These are phyloP conservation scores for Pharnaceum exiguum DNA, from an alignment of 148 eudicot species.

Conservation along the genomic window DNA sequence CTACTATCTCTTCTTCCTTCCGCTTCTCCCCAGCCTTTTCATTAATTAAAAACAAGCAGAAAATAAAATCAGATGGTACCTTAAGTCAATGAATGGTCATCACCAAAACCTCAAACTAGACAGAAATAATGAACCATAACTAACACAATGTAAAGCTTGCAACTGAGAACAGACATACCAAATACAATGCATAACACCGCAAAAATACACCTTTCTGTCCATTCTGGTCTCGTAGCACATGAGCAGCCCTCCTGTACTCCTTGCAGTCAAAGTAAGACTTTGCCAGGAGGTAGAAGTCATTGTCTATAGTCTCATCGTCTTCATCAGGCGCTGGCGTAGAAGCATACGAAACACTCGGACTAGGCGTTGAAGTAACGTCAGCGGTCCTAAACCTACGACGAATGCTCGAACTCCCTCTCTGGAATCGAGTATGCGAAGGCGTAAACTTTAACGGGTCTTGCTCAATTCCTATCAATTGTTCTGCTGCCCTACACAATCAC, in stretches of 20 bases:
- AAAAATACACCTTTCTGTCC: constrained; percentile 82
- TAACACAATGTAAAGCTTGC: neutral
- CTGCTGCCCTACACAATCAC: constrained; percentile 67
- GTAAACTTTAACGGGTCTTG: constrained; percentile 89
- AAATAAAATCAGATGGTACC: no score
- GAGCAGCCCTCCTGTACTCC: constrained; percentile 91
- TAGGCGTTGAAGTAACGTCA: constrained; percentile 60
- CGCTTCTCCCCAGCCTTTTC: constrained; percentile 96
- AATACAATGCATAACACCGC: constrained; percentile 85
- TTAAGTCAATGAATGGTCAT: no score
- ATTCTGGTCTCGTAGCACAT: constrained; percentile 80
- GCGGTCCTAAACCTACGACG: constrained; percentile 67
- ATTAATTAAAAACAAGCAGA: constrained; percentile 4
- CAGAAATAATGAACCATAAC: neutral
- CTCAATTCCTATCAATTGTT: constrained; percentile 90
- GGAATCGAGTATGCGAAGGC: constrained; percentile 86
- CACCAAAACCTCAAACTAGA: neutral
- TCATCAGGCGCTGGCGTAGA: constrained; percentile 62
- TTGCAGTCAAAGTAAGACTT: constrained; percentile 90
- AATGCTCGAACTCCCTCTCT: constrained; percentile 87
- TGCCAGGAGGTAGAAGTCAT: constrained; percentile 75
- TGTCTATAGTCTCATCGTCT: constrained; percentile 55
- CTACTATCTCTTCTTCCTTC: constrained; percentile 94
- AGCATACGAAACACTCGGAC: constrained; percentile 56
- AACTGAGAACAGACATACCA: constrained; percentile 51